A percentile compares a stretch with the other conserved stretches of the same genome.
Evolutionary conservation across 2,329 filamentous ascomycete species (phyloP).

Genomic region (Cordyceps javanica): DNA sequence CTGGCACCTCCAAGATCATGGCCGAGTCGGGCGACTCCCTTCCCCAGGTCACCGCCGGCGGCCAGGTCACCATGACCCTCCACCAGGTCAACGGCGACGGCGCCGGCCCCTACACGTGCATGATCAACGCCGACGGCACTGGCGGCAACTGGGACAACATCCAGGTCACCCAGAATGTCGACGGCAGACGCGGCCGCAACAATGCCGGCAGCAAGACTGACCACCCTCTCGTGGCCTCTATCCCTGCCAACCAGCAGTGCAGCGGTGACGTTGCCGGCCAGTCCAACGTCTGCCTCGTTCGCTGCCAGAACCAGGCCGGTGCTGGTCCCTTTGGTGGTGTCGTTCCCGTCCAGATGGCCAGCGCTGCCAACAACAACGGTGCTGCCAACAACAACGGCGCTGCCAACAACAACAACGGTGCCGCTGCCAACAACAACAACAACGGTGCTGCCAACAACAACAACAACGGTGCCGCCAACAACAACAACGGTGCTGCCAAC

Average conservation of each 20-base stretch:
- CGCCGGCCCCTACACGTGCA: conserved; percentile 59
- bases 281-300: conserved; percentile 55
- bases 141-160: conserved; percentile 47
- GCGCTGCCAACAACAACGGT: conserved; percentile 11
- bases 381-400: neutral
- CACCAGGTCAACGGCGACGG: conserved; percentile 64
- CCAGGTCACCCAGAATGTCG: conserved; percentile 39
- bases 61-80: conserved; percentile 54
- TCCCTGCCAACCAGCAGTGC: conserved; percentile 50
- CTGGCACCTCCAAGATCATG: conserved; percentile 52
- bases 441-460: neutral
- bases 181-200: conserved; percentile 33
- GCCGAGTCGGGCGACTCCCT: conserved; percentile 48
- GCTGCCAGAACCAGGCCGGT: conserved; percentile 53
- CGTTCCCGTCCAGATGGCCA: conserved; percentile 46
- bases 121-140: conserved; percentile 56
- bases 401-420: neutral
- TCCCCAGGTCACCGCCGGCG: conserved; percentile 54
- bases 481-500: neutral
- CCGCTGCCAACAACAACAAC: neutral
- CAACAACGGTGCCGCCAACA: neutral
- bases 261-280: conserved; percentile 55
- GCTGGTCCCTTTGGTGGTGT: conserved; percentile 59
- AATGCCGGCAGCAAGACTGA: conserved; percentile 34
- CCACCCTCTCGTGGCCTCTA: conserved; percentile 50